Evolutionary conservation across 2,329 filamentous ascomycete species (phyloP).

Genomic region (Didymellaceae sp.): DNA sequence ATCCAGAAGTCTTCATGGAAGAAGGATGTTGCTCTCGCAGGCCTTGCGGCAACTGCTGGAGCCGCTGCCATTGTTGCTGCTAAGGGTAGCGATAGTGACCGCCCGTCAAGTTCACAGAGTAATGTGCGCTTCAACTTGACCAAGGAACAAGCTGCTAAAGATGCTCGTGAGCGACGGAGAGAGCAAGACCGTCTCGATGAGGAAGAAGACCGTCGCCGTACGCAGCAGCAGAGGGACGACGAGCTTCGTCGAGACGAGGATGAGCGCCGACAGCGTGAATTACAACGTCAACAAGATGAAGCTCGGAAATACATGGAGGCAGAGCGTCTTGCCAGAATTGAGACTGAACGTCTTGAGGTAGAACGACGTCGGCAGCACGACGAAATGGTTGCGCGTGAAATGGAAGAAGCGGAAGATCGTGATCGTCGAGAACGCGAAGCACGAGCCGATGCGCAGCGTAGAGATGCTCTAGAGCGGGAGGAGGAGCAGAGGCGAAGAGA

Average conservation of each 20-base stretch:
- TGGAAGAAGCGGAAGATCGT: constrained; percentile 36
- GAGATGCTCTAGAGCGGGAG: constrained; percentile 36
- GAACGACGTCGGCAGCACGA: constrained; percentile 36
- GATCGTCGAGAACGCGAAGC: constrained; percentile 39
- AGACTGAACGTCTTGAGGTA: constrained; percentile 34
- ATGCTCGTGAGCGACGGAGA: constrained; percentile 47
- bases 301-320: constrained; percentile 35
- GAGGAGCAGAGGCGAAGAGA: constrained; percentile 36
- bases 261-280: constrained; percentile 28
- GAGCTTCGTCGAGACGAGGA: constrained; percentile 29
- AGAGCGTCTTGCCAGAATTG: constrained; percentile 37
- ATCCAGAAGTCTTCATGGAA: constrained; percentile 48
- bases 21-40: constrained; percentile 54
- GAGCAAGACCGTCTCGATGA: constrained; percentile 33
- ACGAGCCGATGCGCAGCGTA: constrained; percentile 38
- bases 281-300: constrained; percentile 40
- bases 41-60: constrained; percentile 52
- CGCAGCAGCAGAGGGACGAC: constrained; percentile 29
- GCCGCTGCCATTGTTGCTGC: constrained; percentile 48
- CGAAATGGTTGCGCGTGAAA: constrained; percentile 37
- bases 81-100: constrained; percentile 29
- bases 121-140: constrained; percentile 65
- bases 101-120: constrained; percentile 42
- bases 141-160: constrained; percentile 61
- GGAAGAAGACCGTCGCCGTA: constrained; percentile 35